Percentiles rank a stretch among this genome's conserved stretches.
Conservation (phyloP, 768 basidiomycete species). For the Naganishia onofrii region DNA sequence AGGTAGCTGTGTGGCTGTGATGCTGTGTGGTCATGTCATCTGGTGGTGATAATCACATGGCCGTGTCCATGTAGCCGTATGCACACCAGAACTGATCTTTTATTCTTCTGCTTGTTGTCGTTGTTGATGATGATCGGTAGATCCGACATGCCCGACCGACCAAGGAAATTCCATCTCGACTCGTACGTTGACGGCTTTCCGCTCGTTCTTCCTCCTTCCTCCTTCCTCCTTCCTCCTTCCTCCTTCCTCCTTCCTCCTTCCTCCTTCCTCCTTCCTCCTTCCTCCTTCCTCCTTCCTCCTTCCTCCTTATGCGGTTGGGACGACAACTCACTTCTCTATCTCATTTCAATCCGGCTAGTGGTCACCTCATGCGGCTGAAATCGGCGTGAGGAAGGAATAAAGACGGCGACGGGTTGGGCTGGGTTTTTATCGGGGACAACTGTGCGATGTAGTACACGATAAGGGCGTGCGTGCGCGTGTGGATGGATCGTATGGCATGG, state of each 20-base stretch:
- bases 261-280: neutral
- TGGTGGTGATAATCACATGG: too few species aligned
- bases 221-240: neutral
- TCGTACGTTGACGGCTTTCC: constrained; percentile 56
- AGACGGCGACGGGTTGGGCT: too few species aligned
- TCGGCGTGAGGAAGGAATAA: constrained; percentile 48
- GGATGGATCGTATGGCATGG: too few species aligned
- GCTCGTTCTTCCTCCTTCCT: neutral
- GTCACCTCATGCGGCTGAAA: constrained; percentile 47
- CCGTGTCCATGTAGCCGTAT: too few species aligned
- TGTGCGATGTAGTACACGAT: too few species aligned
- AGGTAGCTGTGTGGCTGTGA: too few species aligned
- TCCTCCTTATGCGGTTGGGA: too few species aligned
- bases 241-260: neutral
- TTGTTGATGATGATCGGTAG: constrained; percentile 54
- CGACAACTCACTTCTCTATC: neutral
- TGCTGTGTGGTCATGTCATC: too few species aligned
- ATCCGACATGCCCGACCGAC: constrained; percentile 62
- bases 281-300: neutral
- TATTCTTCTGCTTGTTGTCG: neutral
- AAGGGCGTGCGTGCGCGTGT: too few species aligned
- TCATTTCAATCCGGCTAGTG: constrained; percentile 34
- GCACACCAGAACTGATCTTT: constrained; percentile 1
- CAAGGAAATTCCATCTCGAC: constrained; percentile 74
- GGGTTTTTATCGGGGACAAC: too few species aligned